Evolutionary conservation across 2,329 filamentous ascomycete species (phyloP).

Genomic region (Neonectria sp.): DNA sequence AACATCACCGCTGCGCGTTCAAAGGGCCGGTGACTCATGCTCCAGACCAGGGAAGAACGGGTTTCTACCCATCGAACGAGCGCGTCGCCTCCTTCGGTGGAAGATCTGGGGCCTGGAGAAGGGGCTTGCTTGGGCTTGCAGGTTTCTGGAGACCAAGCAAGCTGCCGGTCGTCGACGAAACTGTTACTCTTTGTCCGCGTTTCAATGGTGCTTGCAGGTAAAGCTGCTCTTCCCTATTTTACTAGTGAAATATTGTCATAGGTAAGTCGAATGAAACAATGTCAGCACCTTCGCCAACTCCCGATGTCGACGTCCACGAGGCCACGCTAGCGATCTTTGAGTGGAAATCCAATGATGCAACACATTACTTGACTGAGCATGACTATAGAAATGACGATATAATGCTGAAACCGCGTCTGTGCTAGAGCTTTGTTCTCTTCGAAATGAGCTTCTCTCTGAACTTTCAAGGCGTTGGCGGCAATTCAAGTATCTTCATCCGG

Average conservation of each 20-base stretch:
- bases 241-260: constrained; percentile 1
- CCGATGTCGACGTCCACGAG: constrained; percentile 17
- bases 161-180: constrained; percentile 17
- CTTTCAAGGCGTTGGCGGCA: not conserved
- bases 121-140: constrained; percentile 24
- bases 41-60: constrained; percentile 13
- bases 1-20: not conserved
- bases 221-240: not conserved
- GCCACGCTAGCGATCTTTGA: constrained; percentile 15
- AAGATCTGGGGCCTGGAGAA: constrained; percentile 25
- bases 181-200: constrained; percentile 16
- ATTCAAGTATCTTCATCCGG: not conserved
- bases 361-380: constrained; percentile 20
- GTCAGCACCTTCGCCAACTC: not conserved
- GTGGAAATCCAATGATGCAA: constrained; percentile 23
- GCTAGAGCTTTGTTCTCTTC: constrained; percentile 1
- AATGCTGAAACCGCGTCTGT: not conserved
- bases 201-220: constrained; percentile 7
- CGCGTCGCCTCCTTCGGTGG: constrained; percentile 19
- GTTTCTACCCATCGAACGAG: constrained; percentile 26
- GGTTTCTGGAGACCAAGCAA: constrained; percentile 22
- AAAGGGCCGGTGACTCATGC: constrained; percentile 15
- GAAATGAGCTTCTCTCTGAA: not conserved
- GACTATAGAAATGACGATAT: constrained; percentile 23
- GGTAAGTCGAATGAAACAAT: not conserved